Evolutionary conservation across 805 yeast genomes (phyloP), one percentile per base, ranked within the genome.

Genomic region (Candida pini): DNA sequence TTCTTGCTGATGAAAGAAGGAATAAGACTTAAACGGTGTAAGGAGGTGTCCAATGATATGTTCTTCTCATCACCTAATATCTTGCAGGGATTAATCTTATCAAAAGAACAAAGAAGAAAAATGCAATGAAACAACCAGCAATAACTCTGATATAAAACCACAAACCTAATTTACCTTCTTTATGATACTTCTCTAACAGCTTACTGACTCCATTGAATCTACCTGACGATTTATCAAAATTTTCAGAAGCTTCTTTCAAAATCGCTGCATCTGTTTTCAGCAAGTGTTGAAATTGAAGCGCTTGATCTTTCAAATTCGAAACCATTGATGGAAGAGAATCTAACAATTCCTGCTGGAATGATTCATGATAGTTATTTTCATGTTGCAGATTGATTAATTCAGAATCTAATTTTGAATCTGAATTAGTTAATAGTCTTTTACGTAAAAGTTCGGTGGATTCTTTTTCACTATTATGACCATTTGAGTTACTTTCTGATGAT

Each of bases 11-110:
- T n/a, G n/a, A n/a, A n/a, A n/a, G n/a, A n/a, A n/a, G n/a, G n/a
- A n/a, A n/a, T n/a, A n/a, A n/a, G n/a, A n/a, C n/a, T n/a, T n/a
- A n/a, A n/a, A n/a, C n/a, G n/a, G n/a, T n/a, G n/a, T n/a, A n/a
- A n/a, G n/a, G n/a, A n/a, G n/a, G n/a, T n/a, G n/a, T n/a, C n/a
- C n/a, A n/a, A n/a, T n/a, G n/a, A n/a, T n/a, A n/a, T n/a, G n/a
- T n/a, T n/a, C n/a, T n/a, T n/a, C n/a, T n/a, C n/a, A 20, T 20
- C 23, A 10, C 23, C 10, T 22, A 22, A 22, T 22, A 73, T 5
- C 60, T 69, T 6, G 56, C 60, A 5, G 62, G 62, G 6, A 57
- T 48, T 26, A 58, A 30, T 29, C 62, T 44, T 13, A 58, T 52
- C 14, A 58, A 36, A 7, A 55, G 38, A 15, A 56, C 22, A 15